Conservation (phyloP, 306 rosid species). For the Trichosanthes cucumerina region DNA sequence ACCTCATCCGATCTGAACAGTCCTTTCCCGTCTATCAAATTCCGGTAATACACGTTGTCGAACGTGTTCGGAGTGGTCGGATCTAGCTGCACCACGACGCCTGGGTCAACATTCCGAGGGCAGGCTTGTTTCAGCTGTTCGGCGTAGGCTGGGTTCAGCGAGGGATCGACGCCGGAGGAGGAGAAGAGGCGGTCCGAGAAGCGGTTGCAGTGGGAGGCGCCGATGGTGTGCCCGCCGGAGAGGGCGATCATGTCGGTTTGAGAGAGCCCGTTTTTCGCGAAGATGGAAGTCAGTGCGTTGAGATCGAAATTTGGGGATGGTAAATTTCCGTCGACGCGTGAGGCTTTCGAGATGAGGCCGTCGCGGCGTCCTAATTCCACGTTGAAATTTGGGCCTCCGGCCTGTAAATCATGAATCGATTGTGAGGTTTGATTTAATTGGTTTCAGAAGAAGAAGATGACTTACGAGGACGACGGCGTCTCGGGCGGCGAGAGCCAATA, state of each 20-base stretch:
- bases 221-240: slow-evolving; percentile 80
- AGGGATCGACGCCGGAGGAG: slow-evolving; percentile 42
- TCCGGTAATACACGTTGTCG: slow-evolving; percentile 48
- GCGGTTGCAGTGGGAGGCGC: slow-evolving; percentile 56
- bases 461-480: slow-evolving; percentile 55
- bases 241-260: slow-evolving; percentile 66
- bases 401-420: slow-evolving; percentile 17
- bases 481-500: slow-evolving; percentile 63
- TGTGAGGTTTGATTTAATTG: not conserved
- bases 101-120: slow-evolving; percentile 33
- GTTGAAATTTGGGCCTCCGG: slow-evolving; percentile 54
- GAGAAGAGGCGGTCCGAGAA: slow-evolving; percentile 42
- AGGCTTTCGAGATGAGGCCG: slow-evolving; percentile 48
- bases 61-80: slow-evolving; percentile 30
- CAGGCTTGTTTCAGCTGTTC: slow-evolving; percentile 24
- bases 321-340: slow-evolving; percentile 38
- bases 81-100: slow-evolving; percentile 30
- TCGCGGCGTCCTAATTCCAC: slow-evolving; percentile 74
- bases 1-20: slow-evolving; percentile 48
- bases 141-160: slow-evolving; percentile 40
- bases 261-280: slow-evolving; percentile 28
- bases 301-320: slow-evolving; percentile 39
- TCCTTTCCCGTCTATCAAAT: slow-evolving; percentile 42
- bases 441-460: not conserved
- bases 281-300: slow-evolving; percentile 37